phyloP scores from a whole-genome alignment of 2,329 filamentous ascomycete genomes.

The Juglanconis oblonga region DNA sequence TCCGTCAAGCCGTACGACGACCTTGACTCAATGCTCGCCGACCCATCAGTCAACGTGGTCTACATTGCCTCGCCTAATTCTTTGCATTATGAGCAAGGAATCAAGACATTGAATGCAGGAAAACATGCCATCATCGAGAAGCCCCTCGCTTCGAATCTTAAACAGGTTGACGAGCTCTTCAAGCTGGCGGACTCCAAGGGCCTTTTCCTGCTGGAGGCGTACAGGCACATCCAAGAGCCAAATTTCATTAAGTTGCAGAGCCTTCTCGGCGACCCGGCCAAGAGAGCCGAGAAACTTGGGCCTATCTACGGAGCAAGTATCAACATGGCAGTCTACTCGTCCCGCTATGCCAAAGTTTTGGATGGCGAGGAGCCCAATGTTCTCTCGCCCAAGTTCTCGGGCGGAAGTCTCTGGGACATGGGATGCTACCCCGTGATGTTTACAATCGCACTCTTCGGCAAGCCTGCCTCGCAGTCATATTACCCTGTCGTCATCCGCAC shows the following conservation, averaged over 20 bases:
- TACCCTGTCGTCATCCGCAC: conserved; percentile 16
- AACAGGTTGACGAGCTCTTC: conserved; percentile 45
- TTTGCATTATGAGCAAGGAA: conserved; percentile 41
- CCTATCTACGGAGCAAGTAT: conserved; percentile 12
- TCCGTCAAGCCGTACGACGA: conserved; percentile 17
- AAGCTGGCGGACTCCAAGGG: conserved; percentile 29
- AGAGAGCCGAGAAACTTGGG: conserved; percentile 13
- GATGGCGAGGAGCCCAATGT: conserved; percentile 18
- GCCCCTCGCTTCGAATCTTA: conserved; percentile 48
- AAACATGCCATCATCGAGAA: conserved; percentile 57
- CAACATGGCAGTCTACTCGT: conserved; percentile 14
- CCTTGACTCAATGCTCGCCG: conserved; percentile 11
- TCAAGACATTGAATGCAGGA: conserved; percentile 46
- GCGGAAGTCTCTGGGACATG: conserved; percentile 16
- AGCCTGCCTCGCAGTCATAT: conserved; percentile 13
- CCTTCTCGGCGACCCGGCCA: conserved; percentile 10
- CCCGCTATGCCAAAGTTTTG: conserved; percentile 15
- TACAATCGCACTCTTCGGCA: conserved; percentile 14
- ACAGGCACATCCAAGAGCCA: conserved; percentile 16
- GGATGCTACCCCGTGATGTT: conserved; percentile 17
- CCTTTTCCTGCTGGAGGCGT: conserved; percentile 19
- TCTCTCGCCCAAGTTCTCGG: conserved; percentile 16
- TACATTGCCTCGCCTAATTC: conserved; percentile 47
- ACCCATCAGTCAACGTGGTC: conserved; percentile 29
- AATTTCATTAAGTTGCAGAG: conserved; percentile 15